Evolutionary conservation across 768 basidiomycete genomes (phyloP).

Genomic region (Suillus ampliporus): DNA sequence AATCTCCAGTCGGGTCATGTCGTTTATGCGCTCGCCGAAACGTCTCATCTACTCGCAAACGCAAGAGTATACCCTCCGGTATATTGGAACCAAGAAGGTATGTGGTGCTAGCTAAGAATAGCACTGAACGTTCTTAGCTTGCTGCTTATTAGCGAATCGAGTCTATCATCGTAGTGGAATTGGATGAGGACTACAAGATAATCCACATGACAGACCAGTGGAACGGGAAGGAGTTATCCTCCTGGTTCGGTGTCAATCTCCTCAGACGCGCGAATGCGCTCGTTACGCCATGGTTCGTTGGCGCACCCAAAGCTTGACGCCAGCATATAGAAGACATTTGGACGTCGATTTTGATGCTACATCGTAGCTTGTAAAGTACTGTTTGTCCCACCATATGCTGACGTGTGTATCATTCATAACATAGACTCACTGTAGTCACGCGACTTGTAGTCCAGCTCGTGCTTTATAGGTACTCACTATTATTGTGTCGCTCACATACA

Average conservation of each 20-base stretch:
- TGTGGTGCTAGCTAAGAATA: slow-evolving; percentile 3
- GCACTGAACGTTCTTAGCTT: neutral
- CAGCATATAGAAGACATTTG: neutral
- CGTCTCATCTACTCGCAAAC: slow-evolving; percentile 63
- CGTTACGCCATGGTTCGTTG: slow-evolving; percentile 57
- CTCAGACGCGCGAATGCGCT: slow-evolving; percentile 58
- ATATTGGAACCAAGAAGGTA: slow-evolving; percentile 59
- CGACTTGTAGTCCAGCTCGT: neutral
- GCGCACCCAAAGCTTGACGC: slow-evolving; percentile 46
- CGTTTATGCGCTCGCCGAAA: slow-evolving; percentile 63
- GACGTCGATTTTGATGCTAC: neutral
- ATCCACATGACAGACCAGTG: slow-evolving; percentile 62
- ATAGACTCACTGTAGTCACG: neutral
- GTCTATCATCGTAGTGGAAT: slow-evolving; percentile 65
- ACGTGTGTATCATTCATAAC: neutral
- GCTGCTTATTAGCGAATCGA: slow-evolving; percentile 50
- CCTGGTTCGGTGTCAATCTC: slow-evolving; percentile 50
- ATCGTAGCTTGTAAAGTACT: neutral
- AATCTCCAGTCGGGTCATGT: slow-evolving; percentile 58
- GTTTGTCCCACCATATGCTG: neutral
- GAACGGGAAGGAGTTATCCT: slow-evolving; percentile 59
- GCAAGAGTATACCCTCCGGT: slow-evolving; percentile 64
- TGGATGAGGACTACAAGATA: slow-evolving; percentile 71
- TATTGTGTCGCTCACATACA: neutral
- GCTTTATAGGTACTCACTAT: neutral